Percentiles rank a stretch among this genome's conserved stretches.
phyloP scores from a whole-genome alignment of 2,329 filamentous ascomycete genomes.

The Metarhizium anisopliae region DNA sequence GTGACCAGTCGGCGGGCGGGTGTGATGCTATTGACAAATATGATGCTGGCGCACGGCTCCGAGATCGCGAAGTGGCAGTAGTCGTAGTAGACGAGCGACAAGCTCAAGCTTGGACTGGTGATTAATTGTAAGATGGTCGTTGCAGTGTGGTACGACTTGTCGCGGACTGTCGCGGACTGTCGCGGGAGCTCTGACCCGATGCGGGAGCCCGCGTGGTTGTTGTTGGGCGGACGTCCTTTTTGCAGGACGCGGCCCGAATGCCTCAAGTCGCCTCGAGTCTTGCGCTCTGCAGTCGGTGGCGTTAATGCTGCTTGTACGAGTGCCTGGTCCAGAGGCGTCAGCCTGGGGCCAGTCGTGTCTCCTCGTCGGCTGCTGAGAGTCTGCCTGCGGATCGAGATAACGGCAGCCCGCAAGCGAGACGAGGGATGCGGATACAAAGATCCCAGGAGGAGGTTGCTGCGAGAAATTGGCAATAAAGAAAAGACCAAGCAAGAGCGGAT shows the following conservation, averaged over 20 bases:
- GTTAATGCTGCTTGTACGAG: constrained; percentile 2
- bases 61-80: neutral
- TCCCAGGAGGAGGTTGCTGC: neutral
- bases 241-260: neutral
- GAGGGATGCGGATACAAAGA: neutral
- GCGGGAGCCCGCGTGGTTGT: constrained; percentile 2
- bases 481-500: neutral
- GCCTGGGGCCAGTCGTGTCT: neutral
- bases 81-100: neutral
- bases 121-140: neutral
- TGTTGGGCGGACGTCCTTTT: neutral
- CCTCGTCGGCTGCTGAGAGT: neutral
- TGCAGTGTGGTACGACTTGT: neutral
- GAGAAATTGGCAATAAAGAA: neutral
- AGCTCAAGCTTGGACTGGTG: neutral
- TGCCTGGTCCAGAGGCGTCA: neutral
- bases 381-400: neutral
- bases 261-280: neutral
- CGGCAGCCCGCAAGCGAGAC: neutral
- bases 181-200: constrained; percentile 1
- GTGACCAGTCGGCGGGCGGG: neutral
- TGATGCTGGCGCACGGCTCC: neutral
- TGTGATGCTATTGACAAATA: neutral
- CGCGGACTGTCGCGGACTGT: neutral
- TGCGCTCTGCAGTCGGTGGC: constrained; percentile 1